Conservation (phyloP, 2,329 filamentous ascomycete species). For the Zymoseptoria tritici region DNA sequence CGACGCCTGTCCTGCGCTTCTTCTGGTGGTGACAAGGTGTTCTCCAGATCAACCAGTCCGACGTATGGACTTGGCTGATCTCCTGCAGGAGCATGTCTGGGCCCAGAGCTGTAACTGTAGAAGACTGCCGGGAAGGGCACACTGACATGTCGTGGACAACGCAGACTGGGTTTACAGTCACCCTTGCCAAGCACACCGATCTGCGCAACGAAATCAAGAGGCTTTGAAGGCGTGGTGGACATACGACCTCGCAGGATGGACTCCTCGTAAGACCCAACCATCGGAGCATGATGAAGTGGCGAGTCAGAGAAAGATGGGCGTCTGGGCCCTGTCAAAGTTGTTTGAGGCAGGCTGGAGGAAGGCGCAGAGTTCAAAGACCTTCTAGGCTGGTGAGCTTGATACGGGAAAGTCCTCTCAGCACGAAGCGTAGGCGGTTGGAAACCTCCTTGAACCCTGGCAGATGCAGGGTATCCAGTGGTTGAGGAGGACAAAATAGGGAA, state of each 20-base stretch:
- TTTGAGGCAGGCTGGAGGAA: conserved; percentile 40
- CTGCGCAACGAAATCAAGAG: conserved; percentile 86
- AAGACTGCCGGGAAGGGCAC: conserved; percentile 91
- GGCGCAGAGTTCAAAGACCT: conserved; percentile 58
- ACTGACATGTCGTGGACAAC: conserved; percentile 83
- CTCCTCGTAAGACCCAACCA: conserved; percentile 97
- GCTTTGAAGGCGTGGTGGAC: conserved; percentile 91
- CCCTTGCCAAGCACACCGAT: conserved; percentile 88
- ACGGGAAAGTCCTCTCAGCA: conserved; percentile 56
- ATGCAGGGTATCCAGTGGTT: conserved; percentile 29
- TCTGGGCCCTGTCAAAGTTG: conserved; percentile 44
- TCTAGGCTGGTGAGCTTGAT: conserved; percentile 71
- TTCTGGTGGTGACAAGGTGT: conserved; percentile 50
- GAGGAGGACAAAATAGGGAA: conserved; percentile 46
- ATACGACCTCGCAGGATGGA: conserved; percentile 90
- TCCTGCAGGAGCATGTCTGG: conserved; percentile 56
- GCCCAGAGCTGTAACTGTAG: conserved; percentile 76
- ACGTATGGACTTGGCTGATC: conserved; percentile 95
- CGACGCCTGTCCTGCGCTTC: conserved; percentile 25
- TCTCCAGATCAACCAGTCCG: conserved; percentile 83
- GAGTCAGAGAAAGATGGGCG: conserved; percentile 74
- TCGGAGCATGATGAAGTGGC: conserved; percentile 78
- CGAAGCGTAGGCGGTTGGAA: conserved; percentile 40
- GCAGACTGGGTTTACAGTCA: conserved; percentile 76
- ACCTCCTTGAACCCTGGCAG: conserved; percentile 16